These are phyloP conservation scores for Lachnellula willkommii DNA, from an alignment of 2,329 filamentous ascomycete genomes.

Conservation along the genomic window DNA sequence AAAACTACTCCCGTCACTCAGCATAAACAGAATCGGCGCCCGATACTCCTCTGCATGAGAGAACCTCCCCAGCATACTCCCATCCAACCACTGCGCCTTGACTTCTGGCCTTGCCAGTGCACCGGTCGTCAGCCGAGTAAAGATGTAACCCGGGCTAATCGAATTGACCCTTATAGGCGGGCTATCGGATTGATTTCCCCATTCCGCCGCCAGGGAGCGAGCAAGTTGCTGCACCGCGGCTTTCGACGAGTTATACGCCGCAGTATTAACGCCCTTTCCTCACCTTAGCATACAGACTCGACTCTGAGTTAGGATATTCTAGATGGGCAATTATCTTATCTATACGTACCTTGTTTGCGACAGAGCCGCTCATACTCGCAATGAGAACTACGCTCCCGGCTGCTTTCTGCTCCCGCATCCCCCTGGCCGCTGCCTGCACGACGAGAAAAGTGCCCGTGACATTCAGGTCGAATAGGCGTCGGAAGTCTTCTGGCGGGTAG, in stretches of 20 bases:
- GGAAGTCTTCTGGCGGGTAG: conserved; percentile 51
- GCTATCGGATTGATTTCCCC: conserved; percentile 54
- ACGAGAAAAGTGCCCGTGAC: conserved; percentile 66
- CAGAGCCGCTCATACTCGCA: conserved; percentile 60
- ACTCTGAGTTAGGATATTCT: background rate
- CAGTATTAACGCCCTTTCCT: conserved; percentile 8
- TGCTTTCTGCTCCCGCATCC: conserved; percentile 40
- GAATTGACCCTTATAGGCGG: conserved; percentile 50
- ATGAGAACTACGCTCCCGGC: conserved; percentile 54
- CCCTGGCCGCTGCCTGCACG: conserved; percentile 62
- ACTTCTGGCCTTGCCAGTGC: conserved; percentile 60
- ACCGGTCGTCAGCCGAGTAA: conserved; percentile 60
- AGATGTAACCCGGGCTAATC: conserved; percentile 62
- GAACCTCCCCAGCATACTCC: conserved; percentile 53
- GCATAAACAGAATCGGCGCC: conserved; percentile 45
- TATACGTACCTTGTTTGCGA: conserved; percentile 57
- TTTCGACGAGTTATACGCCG: conserved; percentile 53
- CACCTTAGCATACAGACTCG: background rate
- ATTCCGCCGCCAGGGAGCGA: conserved; percentile 59
- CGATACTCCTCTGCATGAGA: conserved; percentile 56
- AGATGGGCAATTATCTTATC: background rate
- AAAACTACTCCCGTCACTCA: conserved; percentile 39
- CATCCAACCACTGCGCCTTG: conserved; percentile 50
- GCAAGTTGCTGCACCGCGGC: conserved; percentile 59
- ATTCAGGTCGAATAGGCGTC: conserved; percentile 65